Conservation (phyloP, 495 filamentous ascomycete genomes). For the Cryomyces antarcticus region DNA sequence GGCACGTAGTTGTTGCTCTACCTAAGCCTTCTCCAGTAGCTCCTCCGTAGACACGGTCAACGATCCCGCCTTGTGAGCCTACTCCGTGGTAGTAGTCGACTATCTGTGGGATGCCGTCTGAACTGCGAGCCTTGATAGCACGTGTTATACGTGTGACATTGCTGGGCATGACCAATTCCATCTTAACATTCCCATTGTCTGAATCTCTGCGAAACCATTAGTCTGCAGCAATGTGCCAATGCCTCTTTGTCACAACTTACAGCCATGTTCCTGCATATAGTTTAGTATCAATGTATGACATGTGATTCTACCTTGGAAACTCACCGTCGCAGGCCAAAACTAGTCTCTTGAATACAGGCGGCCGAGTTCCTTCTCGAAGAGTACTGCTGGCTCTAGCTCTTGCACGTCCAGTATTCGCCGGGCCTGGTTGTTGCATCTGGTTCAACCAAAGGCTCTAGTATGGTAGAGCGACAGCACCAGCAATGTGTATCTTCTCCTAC, state of each 20-base stretch:
- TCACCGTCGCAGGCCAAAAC: conserved; percentile 16
- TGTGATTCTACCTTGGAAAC: background rate
- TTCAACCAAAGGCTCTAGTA: too few relatives aligned
- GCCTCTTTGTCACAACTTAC: conserved; percentile 4
- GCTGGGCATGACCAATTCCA: conserved; percentile 14
- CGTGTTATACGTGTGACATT: conserved; percentile 22
- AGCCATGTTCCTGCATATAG: background rate
- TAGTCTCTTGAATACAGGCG: conserved; percentile 8
- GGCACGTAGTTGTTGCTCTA: too few relatives aligned
- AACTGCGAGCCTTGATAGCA: conserved; percentile 17
- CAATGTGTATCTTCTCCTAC: too few relatives aligned
- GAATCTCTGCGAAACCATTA: conserved; percentile 14
- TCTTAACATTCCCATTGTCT: conserved; percentile 16
- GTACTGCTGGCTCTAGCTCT: too few relatives aligned
- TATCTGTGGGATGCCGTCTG: conserved; percentile 21
- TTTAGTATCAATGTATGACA: conserved; percentile 1
- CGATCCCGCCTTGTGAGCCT: conserved; percentile 11
- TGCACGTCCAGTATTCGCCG: too few relatives aligned
- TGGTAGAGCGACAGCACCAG: too few relatives aligned
- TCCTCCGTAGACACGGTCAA: conserved; percentile 14
- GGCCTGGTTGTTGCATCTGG: too few relatives aligned
- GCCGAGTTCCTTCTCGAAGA: too few relatives aligned
- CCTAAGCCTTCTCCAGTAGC: conserved; percentile 16
- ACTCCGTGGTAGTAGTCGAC: conserved; percentile 21
- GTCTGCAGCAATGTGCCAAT: too few relatives aligned